Base-by-base conservation (phyloP, 2,329 filamentous ascomycete genomes). In the Ophiocordyceps sinensis region DNA sequence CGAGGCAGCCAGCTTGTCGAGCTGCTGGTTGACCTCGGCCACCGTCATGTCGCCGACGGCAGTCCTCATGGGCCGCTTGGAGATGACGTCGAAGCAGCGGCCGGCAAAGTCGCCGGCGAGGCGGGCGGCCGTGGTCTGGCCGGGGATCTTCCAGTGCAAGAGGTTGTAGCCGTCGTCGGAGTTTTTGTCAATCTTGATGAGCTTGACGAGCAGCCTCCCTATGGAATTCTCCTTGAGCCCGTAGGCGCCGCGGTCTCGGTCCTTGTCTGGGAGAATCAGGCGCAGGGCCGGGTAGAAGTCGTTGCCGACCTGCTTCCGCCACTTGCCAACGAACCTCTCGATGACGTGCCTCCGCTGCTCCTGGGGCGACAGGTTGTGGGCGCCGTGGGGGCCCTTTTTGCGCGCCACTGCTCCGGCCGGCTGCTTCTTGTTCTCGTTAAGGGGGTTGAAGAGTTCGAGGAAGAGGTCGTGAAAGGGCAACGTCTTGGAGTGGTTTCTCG, bases 241-340 rank as follows among this genome's bases (percentile, higher is more conserved):
- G 53, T 96, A 98, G 67, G 94, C 87, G 15, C 83, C 82, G 38
- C 91, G 77, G 53, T 96, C 87, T 32, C 87, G 77, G 55, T 98
- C 91, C 56, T 94, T 93, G 53, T 93, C 86, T 0, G 89, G 88
- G 4, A 95, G 70, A 43, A 96, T 94, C 37, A 98, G 73, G 17
- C 91, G 79, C 59, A 98, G 74, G 2, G 86, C 89, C 0, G 91
- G 91, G 55, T 91, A 96, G 52, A 98, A 85, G 59, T 98, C 91
- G 50, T 85, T 67, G 23, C 91, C 91, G 19, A 95, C 88, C 45
- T 94, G 80, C 42, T 77, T 77, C 32, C 88, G 77, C 91, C 91
- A 98, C 57, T 77, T 73, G 13, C 75, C 73, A 50, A 98, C 85
- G 64, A 94, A 98, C 8, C 81, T 71, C 42, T 88, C 77, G 47